phyloP scores from a whole-genome alignment of 2,329 filamentous ascomycete species.

The Scytalidium lignicola region DNA sequence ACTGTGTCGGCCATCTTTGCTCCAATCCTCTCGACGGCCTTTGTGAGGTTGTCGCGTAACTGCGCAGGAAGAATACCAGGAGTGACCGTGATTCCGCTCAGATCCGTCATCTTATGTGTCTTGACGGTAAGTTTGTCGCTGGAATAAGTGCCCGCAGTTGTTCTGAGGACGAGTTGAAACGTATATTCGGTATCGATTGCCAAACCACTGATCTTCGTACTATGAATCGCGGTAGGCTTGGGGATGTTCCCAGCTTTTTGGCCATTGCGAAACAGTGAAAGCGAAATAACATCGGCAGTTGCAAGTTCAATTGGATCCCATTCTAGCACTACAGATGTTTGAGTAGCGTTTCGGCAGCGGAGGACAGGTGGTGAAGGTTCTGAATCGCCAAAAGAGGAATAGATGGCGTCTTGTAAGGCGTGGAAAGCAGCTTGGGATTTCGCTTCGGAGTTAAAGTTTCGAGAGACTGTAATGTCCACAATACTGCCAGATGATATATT shows the following conservation, averaged over 20 bases:
- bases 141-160: slow-evolving; percentile 79
- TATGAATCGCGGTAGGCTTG: slow-evolving; percentile 77
- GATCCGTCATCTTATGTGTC: slow-evolving; percentile 98
- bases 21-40: slow-evolving; percentile 80
- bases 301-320: slow-evolving; percentile 95
- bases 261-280: slow-evolving; percentile 91
- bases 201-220: slow-evolving; percentile 93
- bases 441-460: slow-evolving; percentile 75
- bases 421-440: slow-evolving; percentile 72
- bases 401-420: slow-evolving; percentile 83
- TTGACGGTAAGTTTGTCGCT: slow-evolving; percentile 80
- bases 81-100: slow-evolving; percentile 92
- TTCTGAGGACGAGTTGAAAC: slow-evolving; percentile 88
- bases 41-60: slow-evolving; percentile 65
- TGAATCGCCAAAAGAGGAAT: slow-evolving; percentile 74
- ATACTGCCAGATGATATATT: slow-evolving; percentile 96
- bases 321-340: slow-evolving; percentile 96
- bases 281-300: slow-evolving; percentile 82
- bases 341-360: slow-evolving; percentile 92
- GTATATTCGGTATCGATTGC: slow-evolving; percentile 96
- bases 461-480: slow-evolving; percentile 92
- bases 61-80: slow-evolving; percentile 76
- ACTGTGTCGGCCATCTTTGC: slow-evolving; percentile 87
- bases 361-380: slow-evolving; percentile 74
- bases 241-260: slow-evolving; percentile 96